Evolutionary conservation across 345 rosid genomes (phyloP).

Genomic region (Gossypioides kirkii): DNA sequence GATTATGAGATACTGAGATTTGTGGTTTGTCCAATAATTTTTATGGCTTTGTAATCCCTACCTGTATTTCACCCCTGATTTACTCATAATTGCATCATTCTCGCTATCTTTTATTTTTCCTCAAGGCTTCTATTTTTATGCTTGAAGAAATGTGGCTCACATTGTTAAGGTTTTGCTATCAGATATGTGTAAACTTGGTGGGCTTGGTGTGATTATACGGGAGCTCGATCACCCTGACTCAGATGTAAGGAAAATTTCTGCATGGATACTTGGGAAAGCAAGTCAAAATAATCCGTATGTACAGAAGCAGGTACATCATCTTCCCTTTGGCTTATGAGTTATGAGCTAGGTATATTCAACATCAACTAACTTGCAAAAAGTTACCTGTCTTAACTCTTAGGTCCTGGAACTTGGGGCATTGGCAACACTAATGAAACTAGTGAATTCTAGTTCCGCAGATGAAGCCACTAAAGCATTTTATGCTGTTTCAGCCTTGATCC

Average conservation of each 20-base stretch:
- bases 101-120: neutral
- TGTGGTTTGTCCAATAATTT: neutral
- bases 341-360: neutral
- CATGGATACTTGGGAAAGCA: constrained; percentile 93
- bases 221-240: constrained; percentile 67
- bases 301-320: constrained; percentile 58
- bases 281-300: constrained; percentile 82
- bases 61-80: neutral
- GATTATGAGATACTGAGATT: neutral
- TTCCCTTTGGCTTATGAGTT: constrained; percentile 8
- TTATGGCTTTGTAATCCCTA: neutral
- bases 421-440: constrained; percentile 57
- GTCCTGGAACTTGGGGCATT: constrained; percentile 74
- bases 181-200: constrained; percentile 87
- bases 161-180: constrained; percentile 12
- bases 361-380: constrained; percentile 6
- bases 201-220: constrained; percentile 44
- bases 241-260: constrained; percentile 68
- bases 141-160: neutral
- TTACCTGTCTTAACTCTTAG: constrained; percentile 28
- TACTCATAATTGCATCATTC: neutral
- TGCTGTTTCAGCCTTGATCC: constrained; percentile 81
- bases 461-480: constrained; percentile 87
- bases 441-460: constrained; percentile 53
- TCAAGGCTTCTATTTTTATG: neutral